Percentiles rank a stretch among this genome's conserved stretches.
These are phyloP conservation scores for Pseudogymnoascus sp. DNA, from an alignment of 2,329 filamentous ascomycete genomes.

Conservation along the genomic window DNA sequence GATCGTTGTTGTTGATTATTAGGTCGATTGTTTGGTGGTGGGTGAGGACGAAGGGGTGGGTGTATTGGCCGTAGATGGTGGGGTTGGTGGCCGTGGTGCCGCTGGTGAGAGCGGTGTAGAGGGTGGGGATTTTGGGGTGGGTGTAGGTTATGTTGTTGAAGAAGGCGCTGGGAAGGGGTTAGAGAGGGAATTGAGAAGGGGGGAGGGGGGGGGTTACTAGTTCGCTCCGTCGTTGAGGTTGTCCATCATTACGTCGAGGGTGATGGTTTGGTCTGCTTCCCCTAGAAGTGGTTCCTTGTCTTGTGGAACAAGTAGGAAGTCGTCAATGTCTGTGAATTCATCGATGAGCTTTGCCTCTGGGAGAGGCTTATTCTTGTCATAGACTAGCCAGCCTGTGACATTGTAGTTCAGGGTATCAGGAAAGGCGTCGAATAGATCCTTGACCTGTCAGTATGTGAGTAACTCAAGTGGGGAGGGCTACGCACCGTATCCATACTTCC, in stretches of 20 bases:
- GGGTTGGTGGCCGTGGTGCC: slow-evolving; percentile 46
- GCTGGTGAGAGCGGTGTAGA: slow-evolving; percentile 57
- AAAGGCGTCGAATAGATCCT: slow-evolving; percentile 55
- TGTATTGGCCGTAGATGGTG: slow-evolving; percentile 55
- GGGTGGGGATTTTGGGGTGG: slow-evolving; percentile 54
- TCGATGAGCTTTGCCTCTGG: slow-evolving; percentile 48
- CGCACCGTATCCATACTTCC: slow-evolving; percentile 55
- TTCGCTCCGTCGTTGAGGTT: slow-evolving; percentile 59
- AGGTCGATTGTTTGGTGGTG: slow-evolving; percentile 62
- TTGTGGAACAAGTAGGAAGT: slow-evolving; percentile 60
- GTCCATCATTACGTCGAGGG: slow-evolving; percentile 57
- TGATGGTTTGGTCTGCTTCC: slow-evolving; percentile 54
- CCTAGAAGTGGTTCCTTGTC: slow-evolving; percentile 55
- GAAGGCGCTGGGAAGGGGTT: slow-evolving; percentile 33
- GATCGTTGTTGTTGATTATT: slow-evolving; percentile 68
- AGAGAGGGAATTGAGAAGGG: neutral
- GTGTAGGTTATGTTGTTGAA: slow-evolving; percentile 59
- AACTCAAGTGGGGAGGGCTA: neutral
- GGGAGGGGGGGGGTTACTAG: too few relatives aligned
- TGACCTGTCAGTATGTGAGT: slow-evolving; percentile 21
- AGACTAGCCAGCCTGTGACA: slow-evolving; percentile 56
- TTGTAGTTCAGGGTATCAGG: slow-evolving; percentile 62
- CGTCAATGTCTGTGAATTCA: slow-evolving; percentile 62
- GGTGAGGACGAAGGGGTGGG: slow-evolving; percentile 60
- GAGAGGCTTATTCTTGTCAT: slow-evolving; percentile 39